phyloP scores from a whole-genome alignment of 805 yeast genomes.

The Yamadazyma nakazawae region DNA sequence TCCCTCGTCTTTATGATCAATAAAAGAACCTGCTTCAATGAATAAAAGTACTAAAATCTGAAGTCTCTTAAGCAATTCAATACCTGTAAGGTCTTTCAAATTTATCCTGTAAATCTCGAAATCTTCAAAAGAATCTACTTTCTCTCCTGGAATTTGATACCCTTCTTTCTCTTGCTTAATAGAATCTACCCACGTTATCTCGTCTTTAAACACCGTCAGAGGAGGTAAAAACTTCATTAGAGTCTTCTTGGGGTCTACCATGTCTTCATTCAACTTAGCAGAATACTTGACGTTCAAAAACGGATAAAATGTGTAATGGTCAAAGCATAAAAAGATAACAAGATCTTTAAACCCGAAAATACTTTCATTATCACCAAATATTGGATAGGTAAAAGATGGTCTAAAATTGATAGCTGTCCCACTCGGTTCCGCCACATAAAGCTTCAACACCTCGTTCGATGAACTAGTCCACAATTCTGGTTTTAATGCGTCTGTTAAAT shows the following conservation, averaged over 20 bases:
- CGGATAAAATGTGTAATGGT: conserved; percentile 70
- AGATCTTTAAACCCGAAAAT: conserved; percentile 80
- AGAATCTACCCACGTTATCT: conserved; percentile 60
- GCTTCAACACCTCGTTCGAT: conserved; percentile 62
- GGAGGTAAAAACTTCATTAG: conserved; percentile 61
- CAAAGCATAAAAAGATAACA: conserved; percentile 64
- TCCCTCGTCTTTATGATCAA: conserved; percentile 67
- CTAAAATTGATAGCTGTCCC: conserved; percentile 59
- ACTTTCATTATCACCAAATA: conserved; percentile 87
- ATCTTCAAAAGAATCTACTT: conserved; percentile 12
- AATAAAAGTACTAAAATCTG: conserved; percentile 79
- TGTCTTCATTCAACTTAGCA: conserved; percentile 51
- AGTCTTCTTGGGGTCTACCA: conserved; percentile 56
- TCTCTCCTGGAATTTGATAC: conserved; percentile 42
- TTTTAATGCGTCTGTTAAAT: conserved; percentile 32
- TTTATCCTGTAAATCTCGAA: conserved; percentile 54
- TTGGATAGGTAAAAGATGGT: conserved; percentile 87
- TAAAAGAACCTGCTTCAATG: conserved; percentile 92
- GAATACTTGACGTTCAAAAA: conserved; percentile 58
- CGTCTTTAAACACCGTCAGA: conserved; percentile 59
- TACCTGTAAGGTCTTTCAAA: conserved; percentile 38
- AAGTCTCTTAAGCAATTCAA: conserved; percentile 60
- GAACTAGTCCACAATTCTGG: conserved; percentile 76
- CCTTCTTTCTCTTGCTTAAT: conserved; percentile 46
- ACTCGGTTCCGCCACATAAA: conserved; percentile 53